These are phyloP conservation scores for Leucocoprinus sp. DNA, from an alignment of 768 basidiomycete species.

Conservation along the genomic window DNA sequence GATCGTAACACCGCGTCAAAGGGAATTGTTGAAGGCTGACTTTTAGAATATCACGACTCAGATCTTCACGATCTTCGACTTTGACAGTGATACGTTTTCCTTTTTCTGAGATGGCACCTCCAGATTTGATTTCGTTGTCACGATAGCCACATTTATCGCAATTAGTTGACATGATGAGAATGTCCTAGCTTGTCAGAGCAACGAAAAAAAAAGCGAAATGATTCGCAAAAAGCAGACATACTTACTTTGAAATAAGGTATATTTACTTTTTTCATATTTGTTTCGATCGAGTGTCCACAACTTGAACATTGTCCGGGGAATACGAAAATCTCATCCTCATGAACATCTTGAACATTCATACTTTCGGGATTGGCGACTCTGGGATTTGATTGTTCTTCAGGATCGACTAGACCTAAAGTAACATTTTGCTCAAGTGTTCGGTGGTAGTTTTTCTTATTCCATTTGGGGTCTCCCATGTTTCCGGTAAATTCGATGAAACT, in stretches of 20 bases:
- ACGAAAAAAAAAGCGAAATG: background rate
- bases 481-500: constrained; percentile 92
- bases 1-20: background rate
- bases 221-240: background rate
- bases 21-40: constrained; percentile 30
- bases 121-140: constrained; percentile 97
- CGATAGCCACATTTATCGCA: constrained; percentile 93
- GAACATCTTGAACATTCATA: constrained; percentile 23
- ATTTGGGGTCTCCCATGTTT: constrained; percentile 85
- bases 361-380: constrained; percentile 13
- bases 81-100: constrained; percentile 85
- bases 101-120: constrained; percentile 77
- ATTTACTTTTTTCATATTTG: constrained; percentile 91
- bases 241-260: constrained; percentile 96
- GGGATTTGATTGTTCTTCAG: constrained; percentile 28
- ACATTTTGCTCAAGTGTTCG: constrained; percentile 78
- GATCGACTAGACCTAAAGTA: constrained; percentile 60
- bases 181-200: constrained; percentile 49
- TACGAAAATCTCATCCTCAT: constrained; percentile 80
- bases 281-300: constrained; percentile 77
- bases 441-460: constrained; percentile 79
- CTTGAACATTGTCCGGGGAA: constrained; percentile 87
- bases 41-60: constrained; percentile 91
- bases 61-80: constrained; percentile 88
- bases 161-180: constrained; percentile 97